Evolutionary conservation across 2,329 filamentous ascomycete species (phyloP), one percentile per base, ranked within the genome.

Genomic region (Colletotrichum sojae): DNA sequence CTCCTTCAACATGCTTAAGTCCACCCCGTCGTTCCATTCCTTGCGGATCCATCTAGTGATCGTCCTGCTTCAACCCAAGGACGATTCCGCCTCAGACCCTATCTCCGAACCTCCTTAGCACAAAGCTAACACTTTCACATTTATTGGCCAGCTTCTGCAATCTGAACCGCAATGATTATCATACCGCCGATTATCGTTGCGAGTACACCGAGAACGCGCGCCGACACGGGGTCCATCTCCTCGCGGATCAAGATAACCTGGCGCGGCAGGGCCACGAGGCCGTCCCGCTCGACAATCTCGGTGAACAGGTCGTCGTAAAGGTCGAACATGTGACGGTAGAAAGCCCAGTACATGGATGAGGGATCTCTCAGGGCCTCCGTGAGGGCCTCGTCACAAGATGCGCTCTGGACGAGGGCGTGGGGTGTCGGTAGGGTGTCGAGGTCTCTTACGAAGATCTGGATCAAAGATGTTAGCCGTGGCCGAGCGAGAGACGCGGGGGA

Each of bases 251-350:
- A 22, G n/a, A 55, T n/a, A 1, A 31, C 53, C 31, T 55, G 31
- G 16, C n/a, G 31, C 18, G 53, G 53, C 15, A 55, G 36, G 18
- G n/a, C 20, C 2, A 55, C 13, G 53, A 15, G 8, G 18, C 20
- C 36, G 12, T 55, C 18, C 3, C 20, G n/a, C 36, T 55, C n/a
- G 16, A 36, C 36, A 3, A 55, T 40, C n/a, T 43, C 53, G 8
- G 12, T 15, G 20, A 55, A 43, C n/a, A 43, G n/a, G 18, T 55
- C n/a, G 3, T 55, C 31, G 31, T 55, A 55, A 12, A 55, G 53
- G 10, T 15, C 53, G 36, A 15, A 43, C 53, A 55, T 55, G 53
- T 55, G 53, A 6, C 18, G n/a, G 20, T 15, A 43, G 36, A 55
- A 55, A 8, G 53, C 12, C 12, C 36, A 36, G 31, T 20, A n/a